A percentile compares a stretch with the other conserved stretches of the same genome.
Conservation (phyloP, 345 rosid genomes). For the Diplotaxis tenuifolia region DNA sequence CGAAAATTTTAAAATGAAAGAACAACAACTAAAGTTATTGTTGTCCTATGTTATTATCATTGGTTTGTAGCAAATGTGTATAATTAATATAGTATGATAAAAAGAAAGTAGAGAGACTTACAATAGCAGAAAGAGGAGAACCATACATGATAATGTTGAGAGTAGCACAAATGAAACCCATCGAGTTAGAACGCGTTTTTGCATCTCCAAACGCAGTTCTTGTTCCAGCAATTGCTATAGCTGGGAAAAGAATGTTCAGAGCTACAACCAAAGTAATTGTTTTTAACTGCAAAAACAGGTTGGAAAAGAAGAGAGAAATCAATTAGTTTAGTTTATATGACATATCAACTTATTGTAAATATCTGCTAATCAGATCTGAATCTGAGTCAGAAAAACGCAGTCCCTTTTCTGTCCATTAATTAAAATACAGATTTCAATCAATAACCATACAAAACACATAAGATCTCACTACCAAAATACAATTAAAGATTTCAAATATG, state of each 20-base stretch:
- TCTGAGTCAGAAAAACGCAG: constrained; percentile 20
- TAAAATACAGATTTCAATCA: background rate
- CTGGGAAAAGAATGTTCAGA: constrained; percentile 51
- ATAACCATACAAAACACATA: background rate
- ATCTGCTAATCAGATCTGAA: constrained; percentile 28
- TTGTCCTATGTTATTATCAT: background rate
- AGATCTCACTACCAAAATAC: constrained; percentile 1
- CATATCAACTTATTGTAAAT: background rate
- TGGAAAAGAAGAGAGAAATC: background rate
- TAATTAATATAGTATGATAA: background rate
- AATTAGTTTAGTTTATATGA: constrained; percentile 1
- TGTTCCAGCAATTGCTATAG: constrained; percentile 47
- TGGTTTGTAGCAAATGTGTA: background rate
- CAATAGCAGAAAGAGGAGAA: constrained; percentile 80
- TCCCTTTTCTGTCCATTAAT: constrained; percentile 16
- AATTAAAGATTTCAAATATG: background rate
- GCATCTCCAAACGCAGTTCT: constrained; percentile 46
- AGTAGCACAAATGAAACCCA: constrained; percentile 60
- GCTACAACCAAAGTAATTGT: constrained; percentile 44
- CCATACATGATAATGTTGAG: constrained; percentile 74
- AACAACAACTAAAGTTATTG: background rate
- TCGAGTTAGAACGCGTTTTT: constrained; percentile 45
- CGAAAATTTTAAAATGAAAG: background rate
- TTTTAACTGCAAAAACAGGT: constrained; percentile 37
- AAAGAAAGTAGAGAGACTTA: constrained; percentile 29